Evolutionary conservation across 352 stramenopile genomes (phyloP), one percentile per base, ranked within the genome.

Genomic region (Globisporangium viniferum): DNA sequence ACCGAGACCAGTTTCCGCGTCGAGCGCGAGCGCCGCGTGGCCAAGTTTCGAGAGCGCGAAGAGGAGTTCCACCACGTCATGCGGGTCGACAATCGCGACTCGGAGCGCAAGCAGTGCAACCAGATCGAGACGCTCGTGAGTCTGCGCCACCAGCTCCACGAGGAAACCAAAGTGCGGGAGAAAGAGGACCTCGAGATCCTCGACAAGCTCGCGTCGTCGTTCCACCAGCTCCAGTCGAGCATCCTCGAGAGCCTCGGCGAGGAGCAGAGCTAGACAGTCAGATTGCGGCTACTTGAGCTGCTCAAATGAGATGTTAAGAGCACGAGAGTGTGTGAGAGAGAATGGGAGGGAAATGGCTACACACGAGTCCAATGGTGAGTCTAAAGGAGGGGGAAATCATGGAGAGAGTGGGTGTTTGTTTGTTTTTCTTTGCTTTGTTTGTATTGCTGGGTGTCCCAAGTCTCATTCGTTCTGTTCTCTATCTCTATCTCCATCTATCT

Each of bases 191-290:
- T 92, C 8, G 75, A 81, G 27, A 78, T 97, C 35, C 77, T 97
- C 5, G 86, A 96, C 74, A 91, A 91, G 49, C 74, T 97, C 35
- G 78, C 86, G 5, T 75, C 76, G 3, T 86, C 87, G 6, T 94
- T 97, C 70, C 73, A 86, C 27, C 81, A 84, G 39, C 72, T 97
- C 20, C 90, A 97, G 70, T 62, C 79, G 14, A 91, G 84, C 41
- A 91, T 96, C 44, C 74, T 97, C 22, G 77, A 93, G 46, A 94
- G 89, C 58, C 81, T 97, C 35, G 88, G 89, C 59, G 81, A 92
- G 64, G 71, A 75, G 29, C 33, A 44, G 29, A 14, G 49, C 6
- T 65, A 44, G 27, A n/a, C 68, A 15, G 0, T 9, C 33, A 9
- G 33, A 10, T 39, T 39, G 33, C 8, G 33, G 36, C 36, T 44